A percentile compares a stretch with the other conserved stretches of the same genome.
These are phyloP conservation scores for Cordyceps farinosa DNA, from an alignment of 2,329 filamentous ascomycete species.

Conservation along the genomic window DNA sequence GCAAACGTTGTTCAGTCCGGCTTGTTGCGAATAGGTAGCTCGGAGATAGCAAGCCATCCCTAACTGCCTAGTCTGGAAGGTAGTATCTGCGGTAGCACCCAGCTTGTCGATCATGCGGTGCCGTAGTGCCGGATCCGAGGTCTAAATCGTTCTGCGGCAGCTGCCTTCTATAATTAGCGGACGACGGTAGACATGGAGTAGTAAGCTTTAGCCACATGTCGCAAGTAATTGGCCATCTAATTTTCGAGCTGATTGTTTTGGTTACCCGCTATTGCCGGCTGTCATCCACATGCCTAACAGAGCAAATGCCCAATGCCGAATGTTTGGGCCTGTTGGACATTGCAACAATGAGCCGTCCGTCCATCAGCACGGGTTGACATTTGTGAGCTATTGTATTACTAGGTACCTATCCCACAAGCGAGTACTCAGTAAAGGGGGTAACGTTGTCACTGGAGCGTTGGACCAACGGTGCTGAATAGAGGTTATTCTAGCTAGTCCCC, in stretches of 20 bases:
- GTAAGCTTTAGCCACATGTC: neutral
- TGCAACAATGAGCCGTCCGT: too few species aligned
- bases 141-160: neutral
- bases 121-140: conserved; percentile 1
- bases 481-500: too few species aligned
- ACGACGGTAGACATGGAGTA: neutral
- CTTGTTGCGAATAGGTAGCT: conserved; percentile 1
- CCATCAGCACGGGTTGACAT: too few species aligned
- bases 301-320: neutral
- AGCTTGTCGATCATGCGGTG: conserved; percentile 1
- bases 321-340: neutral
- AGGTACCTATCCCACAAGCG: too few species aligned
- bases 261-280: neutral
- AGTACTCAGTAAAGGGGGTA: too few species aligned
- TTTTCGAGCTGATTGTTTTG: neutral
- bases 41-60: neutral
- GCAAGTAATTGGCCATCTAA: neutral
- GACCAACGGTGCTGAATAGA: too few species aligned
- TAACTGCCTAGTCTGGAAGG: conserved; percentile 7
- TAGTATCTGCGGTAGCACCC: neutral
- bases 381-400: too few species aligned
- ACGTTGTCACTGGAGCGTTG: too few species aligned
- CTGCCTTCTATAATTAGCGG: neutral
- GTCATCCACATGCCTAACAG: neutral
- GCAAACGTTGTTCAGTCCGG: neutral